Conservation (phyloP, 192 early-diverging fungal genomes). For the Rhizoclosmatium globosum region DNA sequence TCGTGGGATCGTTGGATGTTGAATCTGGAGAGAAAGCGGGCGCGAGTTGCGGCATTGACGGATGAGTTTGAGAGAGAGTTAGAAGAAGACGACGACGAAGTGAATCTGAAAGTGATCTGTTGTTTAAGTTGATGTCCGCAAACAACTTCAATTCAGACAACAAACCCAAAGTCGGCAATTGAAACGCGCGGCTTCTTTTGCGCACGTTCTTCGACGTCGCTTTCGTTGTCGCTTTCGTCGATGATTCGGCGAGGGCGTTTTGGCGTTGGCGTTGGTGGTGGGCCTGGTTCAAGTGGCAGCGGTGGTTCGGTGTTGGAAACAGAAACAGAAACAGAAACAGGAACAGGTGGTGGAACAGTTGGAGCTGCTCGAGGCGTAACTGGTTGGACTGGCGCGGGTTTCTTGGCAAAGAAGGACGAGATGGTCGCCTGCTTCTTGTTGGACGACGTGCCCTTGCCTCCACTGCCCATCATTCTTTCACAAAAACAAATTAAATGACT, state of each 20-base stretch:
- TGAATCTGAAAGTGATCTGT: not conserved
- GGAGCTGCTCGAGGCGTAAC: not conserved
- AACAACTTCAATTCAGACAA: not conserved
- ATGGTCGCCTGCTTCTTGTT: conserved; percentile 15
- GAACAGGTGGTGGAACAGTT: not conserved
- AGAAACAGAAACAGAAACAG: not conserved
- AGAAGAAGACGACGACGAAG: not conserved
- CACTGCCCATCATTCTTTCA: not conserved
- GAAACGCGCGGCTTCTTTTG: too few species aligned
- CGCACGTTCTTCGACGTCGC: not conserved
- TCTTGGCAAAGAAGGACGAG: conserved; percentile 25
- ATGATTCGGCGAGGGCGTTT: not conserved
- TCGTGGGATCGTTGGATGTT: not conserved
- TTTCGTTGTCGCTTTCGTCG: not conserved
- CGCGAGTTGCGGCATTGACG: conserved; percentile 1
- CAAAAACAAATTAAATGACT: not conserved
- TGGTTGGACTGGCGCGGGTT: not conserved
- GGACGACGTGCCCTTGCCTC: not conserved
- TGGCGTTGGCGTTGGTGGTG: too few species aligned
- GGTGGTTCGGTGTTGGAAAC: not conserved
- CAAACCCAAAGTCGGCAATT: not conserved
- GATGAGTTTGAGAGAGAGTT: not conserved
- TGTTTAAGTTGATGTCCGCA: not conserved
- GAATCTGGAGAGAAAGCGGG: conserved; percentile 2
- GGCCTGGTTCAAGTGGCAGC: not conserved